These are phyloP conservation scores for Puccinia brachypodii DNA, from an alignment of 1,284 basidiomycete genomes.

Conservation along the genomic window DNA sequence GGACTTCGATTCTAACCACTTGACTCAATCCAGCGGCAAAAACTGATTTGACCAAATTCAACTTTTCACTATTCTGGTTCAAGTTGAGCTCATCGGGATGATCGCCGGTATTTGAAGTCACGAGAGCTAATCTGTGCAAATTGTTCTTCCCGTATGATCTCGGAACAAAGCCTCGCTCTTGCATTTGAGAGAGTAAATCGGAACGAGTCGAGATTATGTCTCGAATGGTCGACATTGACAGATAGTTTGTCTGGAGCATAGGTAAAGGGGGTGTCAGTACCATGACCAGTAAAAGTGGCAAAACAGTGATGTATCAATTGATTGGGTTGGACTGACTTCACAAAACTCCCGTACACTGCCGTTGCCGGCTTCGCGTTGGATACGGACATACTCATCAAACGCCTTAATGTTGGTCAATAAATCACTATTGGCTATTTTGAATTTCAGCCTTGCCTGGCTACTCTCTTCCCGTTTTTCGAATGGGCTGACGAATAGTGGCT, in stretches of 20 bases:
- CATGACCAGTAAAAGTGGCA: neutral
- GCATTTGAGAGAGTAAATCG: constrained; percentile 74
- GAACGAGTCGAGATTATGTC: constrained; percentile 76
- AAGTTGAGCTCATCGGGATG: constrained; percentile 10
- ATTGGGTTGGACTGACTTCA: constrained; percentile 61
- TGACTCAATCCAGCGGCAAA: constrained; percentile 80
- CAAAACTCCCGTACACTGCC: constrained; percentile 67
- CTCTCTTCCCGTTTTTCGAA: constrained; percentile 80
- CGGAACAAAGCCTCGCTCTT: constrained; percentile 71
- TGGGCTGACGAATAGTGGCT: constrained; percentile 78
- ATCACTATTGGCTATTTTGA: constrained; percentile 75
- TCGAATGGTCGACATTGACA: constrained; percentile 71
- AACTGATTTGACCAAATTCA: constrained; percentile 75
- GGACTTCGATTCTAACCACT: constrained; percentile 66
- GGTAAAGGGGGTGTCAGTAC: neutral
- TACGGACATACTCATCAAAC: constrained; percentile 67
- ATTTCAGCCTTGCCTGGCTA: constrained; percentile 69
- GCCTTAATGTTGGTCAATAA: constrained; percentile 78
- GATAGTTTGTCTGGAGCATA: constrained; percentile 65
- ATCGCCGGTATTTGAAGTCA: constrained; percentile 45
- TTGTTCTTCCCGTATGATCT: constrained; percentile 57
- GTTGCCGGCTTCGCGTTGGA: constrained; percentile 63
- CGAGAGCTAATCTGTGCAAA: constrained; percentile 51
- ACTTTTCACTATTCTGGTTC: constrained; percentile 62
- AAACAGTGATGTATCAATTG: neutral